These are phyloP conservation scores for Penicillium longicatenatum DNA, from an alignment of 495 filamentous ascomycete genomes.

Conservation along the genomic window DNA sequence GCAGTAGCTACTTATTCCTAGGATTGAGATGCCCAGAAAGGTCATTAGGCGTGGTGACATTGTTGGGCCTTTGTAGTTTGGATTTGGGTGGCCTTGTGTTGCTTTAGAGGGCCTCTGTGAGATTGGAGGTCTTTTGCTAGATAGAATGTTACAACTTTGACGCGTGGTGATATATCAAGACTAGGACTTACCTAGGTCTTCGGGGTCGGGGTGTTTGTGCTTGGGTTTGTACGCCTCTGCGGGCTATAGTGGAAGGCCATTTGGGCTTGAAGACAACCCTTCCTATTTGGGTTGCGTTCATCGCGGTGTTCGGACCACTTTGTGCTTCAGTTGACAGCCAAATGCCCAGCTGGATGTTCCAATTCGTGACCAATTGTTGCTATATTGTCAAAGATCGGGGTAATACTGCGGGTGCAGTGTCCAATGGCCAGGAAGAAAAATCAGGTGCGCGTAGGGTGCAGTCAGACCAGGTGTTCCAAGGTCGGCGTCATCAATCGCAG, in stretches of 20 bases:
- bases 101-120: constrained; percentile 5
- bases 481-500: neutral
- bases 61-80: constrained; percentile 11
- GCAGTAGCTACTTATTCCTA: constrained; percentile 52
- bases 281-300: constrained; percentile 19
- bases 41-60: constrained; percentile 42
- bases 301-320: constrained; percentile 6
- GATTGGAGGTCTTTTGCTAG: constrained; percentile 14
- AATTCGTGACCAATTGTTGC: neutral
- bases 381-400: neutral
- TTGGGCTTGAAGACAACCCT: constrained; percentile 11
- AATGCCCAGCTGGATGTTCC: neutral
- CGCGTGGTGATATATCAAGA: neutral
- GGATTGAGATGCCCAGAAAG: constrained; percentile 46
- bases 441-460: neutral
- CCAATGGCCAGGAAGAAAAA: neutral
- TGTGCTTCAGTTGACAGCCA: neutral
- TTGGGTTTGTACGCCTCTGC: constrained; percentile 26
- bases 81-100: constrained; percentile 3
- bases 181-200: constrained; percentile 17
- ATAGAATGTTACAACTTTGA: neutral
- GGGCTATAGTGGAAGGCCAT: constrained; percentile 3
- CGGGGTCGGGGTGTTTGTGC: constrained; percentile 16
- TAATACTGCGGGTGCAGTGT: neutral
- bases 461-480: neutral